phyloP scores from a whole-genome alignment of 257 asterid genomes.

The Fraxinus anomala region DNA sequence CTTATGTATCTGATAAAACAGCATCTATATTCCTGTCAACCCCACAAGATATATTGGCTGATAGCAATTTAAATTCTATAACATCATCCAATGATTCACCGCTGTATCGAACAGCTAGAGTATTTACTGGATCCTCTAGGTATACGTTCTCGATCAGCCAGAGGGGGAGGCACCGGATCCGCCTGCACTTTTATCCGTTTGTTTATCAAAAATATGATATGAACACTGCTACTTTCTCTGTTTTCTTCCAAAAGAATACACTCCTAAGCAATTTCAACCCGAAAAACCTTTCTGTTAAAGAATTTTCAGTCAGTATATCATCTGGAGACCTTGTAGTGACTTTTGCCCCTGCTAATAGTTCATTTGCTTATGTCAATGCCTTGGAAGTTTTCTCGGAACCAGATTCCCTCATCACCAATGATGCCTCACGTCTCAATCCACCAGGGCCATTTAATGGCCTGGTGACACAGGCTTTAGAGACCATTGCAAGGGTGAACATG shows the following conservation, averaged over 20 bases:
- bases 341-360: conserved; percentile 50
- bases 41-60: conserved; percentile 53
- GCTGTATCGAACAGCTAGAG: conserved; percentile 58
- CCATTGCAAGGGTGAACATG: conserved; percentile 75
- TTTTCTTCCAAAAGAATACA: conserved; percentile 43
- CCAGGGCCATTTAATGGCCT: conserved; percentile 47
- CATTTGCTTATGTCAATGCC: conserved; percentile 73
- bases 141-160: conserved; percentile 56
- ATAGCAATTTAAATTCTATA: conserved; percentile 42
- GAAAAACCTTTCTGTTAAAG: conserved; percentile 41
- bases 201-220: conserved; percentile 43
- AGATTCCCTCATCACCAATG: conserved; percentile 53
- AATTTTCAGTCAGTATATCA: conserved; percentile 51
- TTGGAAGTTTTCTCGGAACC: conserved; percentile 76
- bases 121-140: conserved; percentile 52
- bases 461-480: conserved; percentile 56
- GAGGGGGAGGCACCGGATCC: conserved; percentile 66
- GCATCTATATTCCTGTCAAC: conserved; percentile 48
- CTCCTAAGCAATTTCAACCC: conserved; percentile 62
- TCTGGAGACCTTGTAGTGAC: conserved; percentile 50
- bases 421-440: conserved; percentile 50
- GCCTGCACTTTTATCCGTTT: conserved; percentile 57
- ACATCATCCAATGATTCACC: conserved; percentile 45
- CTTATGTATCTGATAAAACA: conserved; percentile 58
- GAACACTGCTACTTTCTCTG: conserved; percentile 59